A percentile compares a stretch with the other conserved stretches of the same genome.
These are phyloP conservation scores for Nannochloropsis gaditana DNA, from an alignment of 108 stramenopile species.

Conservation along the genomic window DNA sequence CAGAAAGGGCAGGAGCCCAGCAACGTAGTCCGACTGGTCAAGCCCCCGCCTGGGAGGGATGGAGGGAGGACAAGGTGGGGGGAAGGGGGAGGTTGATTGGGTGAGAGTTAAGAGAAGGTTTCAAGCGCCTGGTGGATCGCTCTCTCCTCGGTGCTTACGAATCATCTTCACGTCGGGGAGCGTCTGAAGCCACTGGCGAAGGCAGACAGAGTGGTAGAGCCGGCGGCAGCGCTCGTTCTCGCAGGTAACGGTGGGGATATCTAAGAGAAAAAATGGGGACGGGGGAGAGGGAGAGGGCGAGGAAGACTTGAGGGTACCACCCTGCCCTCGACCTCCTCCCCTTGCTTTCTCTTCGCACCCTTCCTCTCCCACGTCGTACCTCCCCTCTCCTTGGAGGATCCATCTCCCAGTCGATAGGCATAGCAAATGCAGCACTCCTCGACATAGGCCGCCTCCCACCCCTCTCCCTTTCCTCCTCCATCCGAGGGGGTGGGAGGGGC, in stretches of 20 bases:
- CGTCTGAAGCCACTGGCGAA: neutral
- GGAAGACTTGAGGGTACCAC: neutral
- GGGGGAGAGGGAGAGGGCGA: neutral
- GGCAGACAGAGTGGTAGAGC: neutral
- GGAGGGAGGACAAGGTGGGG: neutral
- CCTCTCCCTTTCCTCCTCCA: neutral
- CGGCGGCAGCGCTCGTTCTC: constrained; percentile 9
- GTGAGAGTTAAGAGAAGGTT: neutral
- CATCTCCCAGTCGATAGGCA: neutral
- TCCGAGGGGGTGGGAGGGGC: neutral
- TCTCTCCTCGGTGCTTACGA: neutral
- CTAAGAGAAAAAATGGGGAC: neutral
- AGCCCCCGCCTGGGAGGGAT: neutral
- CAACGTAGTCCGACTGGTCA: neutral
- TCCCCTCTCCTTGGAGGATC: neutral
- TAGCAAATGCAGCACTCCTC: constrained; percentile 4
- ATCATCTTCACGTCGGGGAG: neutral
- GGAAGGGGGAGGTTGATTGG: neutral
- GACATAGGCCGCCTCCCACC: neutral
- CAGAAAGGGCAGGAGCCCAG: neutral
- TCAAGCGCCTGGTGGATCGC: neutral
- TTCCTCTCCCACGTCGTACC: neutral
- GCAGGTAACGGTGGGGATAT: neutral
- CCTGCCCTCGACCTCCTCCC: neutral
- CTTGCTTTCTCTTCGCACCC: neutral